Evolutionary conservation across 2,329 filamentous ascomycete genomes (phyloP).

Genomic region (Aspergillus fructus): DNA sequence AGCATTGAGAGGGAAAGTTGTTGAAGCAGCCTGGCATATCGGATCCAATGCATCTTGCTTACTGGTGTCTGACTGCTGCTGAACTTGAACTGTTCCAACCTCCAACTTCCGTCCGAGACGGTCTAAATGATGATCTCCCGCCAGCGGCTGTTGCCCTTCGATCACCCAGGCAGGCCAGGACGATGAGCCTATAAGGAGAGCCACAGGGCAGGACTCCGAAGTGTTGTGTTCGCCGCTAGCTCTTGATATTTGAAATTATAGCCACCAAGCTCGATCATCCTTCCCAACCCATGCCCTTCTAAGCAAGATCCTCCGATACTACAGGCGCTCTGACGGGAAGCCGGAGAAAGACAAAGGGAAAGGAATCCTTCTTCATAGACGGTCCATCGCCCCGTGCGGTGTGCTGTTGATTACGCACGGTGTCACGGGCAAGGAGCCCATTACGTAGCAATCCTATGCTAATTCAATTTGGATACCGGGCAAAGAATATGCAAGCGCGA

Average conservation of each 20-base stretch:
- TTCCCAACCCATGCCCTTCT: not conserved
- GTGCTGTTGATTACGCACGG: constrained; percentile 13
- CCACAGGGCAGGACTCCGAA: not conserved
- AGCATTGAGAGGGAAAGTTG: not conserved
- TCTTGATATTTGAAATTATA: not conserved
- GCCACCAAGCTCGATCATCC: not conserved
- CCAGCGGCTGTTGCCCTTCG: constrained; percentile 4
- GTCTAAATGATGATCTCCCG: constrained; percentile 24
- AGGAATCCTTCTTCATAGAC: constrained; percentile 1
- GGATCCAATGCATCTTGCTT: not conserved
- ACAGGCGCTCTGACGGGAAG: not conserved
- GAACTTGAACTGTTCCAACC: not conserved
- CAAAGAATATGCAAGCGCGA: constrained; percentile 15
- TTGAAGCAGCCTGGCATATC: too few relatives aligned
- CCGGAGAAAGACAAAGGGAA: not conserved
- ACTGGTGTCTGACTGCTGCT: not conserved
- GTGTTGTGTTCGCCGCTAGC: not conserved
- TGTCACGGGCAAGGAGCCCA: constrained; percentile 2
- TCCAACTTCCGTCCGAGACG: not conserved
- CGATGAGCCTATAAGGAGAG: not conserved
- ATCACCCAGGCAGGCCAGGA: not conserved
- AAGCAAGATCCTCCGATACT: not conserved
- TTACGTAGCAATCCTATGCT: constrained; percentile 1
- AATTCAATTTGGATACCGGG: not conserved
- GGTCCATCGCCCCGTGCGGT: constrained; percentile 10